phyloP scores from a whole-genome alignment of 768 basidiomycete species.

The Fistulinella prunicolor region DNA sequence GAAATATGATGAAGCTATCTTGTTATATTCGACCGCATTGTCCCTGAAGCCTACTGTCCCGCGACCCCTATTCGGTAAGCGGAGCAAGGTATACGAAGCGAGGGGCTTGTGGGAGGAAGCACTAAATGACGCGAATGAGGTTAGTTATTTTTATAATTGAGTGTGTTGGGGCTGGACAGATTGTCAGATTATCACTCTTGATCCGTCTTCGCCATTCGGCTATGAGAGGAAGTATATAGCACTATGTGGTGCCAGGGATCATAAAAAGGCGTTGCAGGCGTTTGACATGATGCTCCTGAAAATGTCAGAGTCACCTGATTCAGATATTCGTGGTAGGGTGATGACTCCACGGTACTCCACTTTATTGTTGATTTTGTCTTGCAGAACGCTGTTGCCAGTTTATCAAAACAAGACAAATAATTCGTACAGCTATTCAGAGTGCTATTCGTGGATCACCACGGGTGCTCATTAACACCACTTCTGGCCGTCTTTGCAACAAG shows the following conservation, averaged over 20 bases:
- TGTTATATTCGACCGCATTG: background rate
- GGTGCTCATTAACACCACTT: conserved; percentile 4
- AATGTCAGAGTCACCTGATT: conserved; percentile 1
- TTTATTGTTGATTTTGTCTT: background rate
- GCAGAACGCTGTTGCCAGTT: background rate
- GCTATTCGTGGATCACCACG: conserved; percentile 3
- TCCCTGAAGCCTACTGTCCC: background rate
- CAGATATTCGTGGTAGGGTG: conserved; percentile 1
- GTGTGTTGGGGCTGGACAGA: background rate
- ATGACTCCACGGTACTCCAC: no score
- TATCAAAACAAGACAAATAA: background rate
- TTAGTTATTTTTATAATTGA: background rate
- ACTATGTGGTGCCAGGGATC: background rate
- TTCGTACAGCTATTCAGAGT: background rate
- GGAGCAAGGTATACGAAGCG: background rate
- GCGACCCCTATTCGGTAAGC: background rate
- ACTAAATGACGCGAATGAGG: conserved; percentile 2
- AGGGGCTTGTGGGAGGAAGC: conserved; percentile 4
- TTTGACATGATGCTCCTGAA: conserved; percentile 10
- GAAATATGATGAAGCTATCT: background rate
- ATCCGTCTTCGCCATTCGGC: conserved; percentile 8
- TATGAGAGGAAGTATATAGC: conserved; percentile 12
- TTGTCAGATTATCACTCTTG: background rate
- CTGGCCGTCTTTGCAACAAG: conserved; percentile 7
- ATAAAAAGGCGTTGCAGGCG: background rate